Conservation (phyloP, 2,329 filamentous ascomycete species). For the Ceratocystis cacaofunesta region DNA sequence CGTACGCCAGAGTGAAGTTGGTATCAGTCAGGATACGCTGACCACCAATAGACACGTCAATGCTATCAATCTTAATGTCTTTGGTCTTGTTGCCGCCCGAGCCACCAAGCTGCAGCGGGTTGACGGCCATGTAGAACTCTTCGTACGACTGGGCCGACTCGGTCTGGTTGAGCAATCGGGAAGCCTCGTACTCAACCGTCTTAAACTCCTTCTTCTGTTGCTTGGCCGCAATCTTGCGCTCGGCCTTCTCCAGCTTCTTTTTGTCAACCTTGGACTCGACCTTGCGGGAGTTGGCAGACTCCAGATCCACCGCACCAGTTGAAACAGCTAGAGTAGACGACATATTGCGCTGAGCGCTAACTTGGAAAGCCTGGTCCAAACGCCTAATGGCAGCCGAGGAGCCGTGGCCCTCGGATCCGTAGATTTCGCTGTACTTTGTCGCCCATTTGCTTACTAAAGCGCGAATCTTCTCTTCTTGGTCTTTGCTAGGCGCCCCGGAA, state of each 20-base stretch:
- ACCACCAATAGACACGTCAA: constrained; percentile 86
- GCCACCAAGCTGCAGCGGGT: constrained; percentile 75
- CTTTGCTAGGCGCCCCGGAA: constrained; percentile 61
- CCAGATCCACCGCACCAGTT: constrained; percentile 72
- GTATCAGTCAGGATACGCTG: constrained; percentile 83
- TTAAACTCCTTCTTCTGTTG: constrained; percentile 98
- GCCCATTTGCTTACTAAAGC: constrained; percentile 84
- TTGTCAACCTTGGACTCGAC: constrained; percentile 94
- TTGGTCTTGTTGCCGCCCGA: constrained; percentile 75
- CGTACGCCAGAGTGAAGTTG: constrained; percentile 76
- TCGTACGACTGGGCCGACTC: constrained; percentile 85
- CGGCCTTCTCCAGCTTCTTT: constrained; percentile 98
- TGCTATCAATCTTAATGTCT: constrained; percentile 94
- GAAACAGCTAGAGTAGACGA: constrained; percentile 87
- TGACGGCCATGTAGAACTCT: constrained; percentile 99
- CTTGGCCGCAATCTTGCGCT: constrained; percentile 93
- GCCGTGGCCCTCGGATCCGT: constrained; percentile 55
- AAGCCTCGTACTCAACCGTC: constrained; percentile 95
- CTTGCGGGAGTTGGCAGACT: constrained; percentile 83
- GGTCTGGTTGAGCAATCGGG: constrained; percentile 68
- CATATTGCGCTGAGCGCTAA: constrained; percentile 86
- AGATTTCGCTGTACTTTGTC: constrained; percentile 57
- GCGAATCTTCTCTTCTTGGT: constrained; percentile 64
- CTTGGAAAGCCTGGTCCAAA: constrained; percentile 87
- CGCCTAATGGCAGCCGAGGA: constrained; percentile 60